These are phyloP conservation scores for Suhomyces emberorum DNA, from an alignment of 805 yeast species.

Conservation along the genomic window DNA sequence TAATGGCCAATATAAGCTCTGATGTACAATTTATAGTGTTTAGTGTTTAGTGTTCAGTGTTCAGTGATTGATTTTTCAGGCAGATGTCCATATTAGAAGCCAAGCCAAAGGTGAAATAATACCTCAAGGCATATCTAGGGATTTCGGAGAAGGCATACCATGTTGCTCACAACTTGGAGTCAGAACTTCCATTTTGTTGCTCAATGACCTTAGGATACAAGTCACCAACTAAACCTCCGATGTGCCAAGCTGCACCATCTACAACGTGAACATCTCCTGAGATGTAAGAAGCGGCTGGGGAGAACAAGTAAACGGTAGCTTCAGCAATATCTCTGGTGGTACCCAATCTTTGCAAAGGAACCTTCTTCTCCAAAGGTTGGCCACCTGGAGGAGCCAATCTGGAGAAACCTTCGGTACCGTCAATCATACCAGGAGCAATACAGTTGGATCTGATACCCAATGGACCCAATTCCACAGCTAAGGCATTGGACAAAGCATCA, in stretches of 20 bases:
- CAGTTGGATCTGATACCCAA: slow-evolving; percentile 79
- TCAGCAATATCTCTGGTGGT: slow-evolving; percentile 78
- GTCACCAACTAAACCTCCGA: slow-evolving; percentile 43
- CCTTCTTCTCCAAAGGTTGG: slow-evolving; percentile 37
- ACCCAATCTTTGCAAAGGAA: slow-evolving; percentile 72
- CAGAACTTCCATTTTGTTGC: slow-evolving; percentile 24
- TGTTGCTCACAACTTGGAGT: slow-evolving; percentile 20
- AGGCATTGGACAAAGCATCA: slow-evolving; percentile 78
- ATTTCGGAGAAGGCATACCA: too few species aligned
- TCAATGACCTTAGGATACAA: slow-evolving; percentile 33
- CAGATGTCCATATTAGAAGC: too few species aligned
- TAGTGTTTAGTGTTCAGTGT: too few species aligned
- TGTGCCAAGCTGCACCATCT: slow-evolving; percentile 91
- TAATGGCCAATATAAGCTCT: too few species aligned
- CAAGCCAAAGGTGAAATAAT: too few species aligned
- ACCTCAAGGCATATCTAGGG: too few species aligned
- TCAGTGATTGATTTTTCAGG: too few species aligned
- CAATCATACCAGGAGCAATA: slow-evolving; percentile 91
- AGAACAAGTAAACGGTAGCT: slow-evolving; percentile 77
- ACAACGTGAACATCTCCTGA: slow-evolving; percentile 78
- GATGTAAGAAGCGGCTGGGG: slow-evolving; percentile 75
- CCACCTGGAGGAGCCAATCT: slow-evolving; percentile 51
- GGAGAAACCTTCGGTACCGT: slow-evolving; percentile 79
- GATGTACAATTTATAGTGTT: too few species aligned
- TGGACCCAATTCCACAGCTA: slow-evolving; percentile 92